Base-by-base conservation (phyloP, 768 basidiomycete species). In the Mrakia blollopis region DNA sequence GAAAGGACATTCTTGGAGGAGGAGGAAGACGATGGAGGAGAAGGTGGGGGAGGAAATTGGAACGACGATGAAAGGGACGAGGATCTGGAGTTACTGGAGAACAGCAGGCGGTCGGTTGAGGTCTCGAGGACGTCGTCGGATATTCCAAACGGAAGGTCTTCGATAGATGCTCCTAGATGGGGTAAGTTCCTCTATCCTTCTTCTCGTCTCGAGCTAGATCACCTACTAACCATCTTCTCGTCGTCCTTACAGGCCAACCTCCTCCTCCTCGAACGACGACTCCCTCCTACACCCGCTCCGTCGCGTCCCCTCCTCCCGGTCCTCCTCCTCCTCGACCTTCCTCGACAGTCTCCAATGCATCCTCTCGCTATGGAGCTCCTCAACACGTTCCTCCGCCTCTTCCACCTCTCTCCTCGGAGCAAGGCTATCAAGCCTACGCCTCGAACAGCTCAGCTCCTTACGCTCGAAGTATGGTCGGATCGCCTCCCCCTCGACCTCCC, bases 401-500 rank as follows among this genome's bases (percentile, higher is more conserved):
- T 5, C 35, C 37, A 13, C 60, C 72, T 21, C 32, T 61, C 28
- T 37, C 71, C 23, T 28, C 25, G 25, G 21, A 68, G 9, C 37
- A 35, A n/a, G 65, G 37, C 39, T 41, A 18, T 9, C 65, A 68
- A 37, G 21, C 65, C 28, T 47, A 71, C 44, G n/a, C 69, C 6
- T 37, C 47, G 41, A 50, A 52, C 60, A 23, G 25, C 18, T 18
- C 57, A 4, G 72, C 52, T 11, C 72, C 72, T 4, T 63, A 73
- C 72, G 60, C 39, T 30, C 72, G 72, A 61, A 60, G 52, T 16
- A n/a, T 30, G 18, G 72, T 44, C 28, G 60, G 28, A 23, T 73
- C 72, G 23, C 72, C 72, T 73, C 72, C 72, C 30, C 72, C 72
- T 62, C 72, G 72, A 28, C 72, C 72, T n/a, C 57, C 57, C 23